Conservation (phyloP, 306 rosid genomes). For the Abrus pulchellus region DNA sequence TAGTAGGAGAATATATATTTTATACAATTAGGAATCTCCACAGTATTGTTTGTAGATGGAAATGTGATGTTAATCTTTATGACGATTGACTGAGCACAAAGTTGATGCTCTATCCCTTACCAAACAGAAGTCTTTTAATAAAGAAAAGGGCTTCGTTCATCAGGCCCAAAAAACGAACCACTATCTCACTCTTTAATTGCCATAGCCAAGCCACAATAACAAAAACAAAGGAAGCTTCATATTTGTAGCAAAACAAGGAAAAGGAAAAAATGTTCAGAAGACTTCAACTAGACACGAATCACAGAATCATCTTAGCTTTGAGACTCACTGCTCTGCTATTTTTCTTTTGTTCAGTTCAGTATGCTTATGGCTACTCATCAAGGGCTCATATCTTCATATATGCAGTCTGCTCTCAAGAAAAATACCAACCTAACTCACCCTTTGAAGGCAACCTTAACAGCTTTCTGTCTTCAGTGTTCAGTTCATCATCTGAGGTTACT, state of each 20-base stretch:
- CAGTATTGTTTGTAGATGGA: background rate
- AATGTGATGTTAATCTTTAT: conserved; percentile 7
- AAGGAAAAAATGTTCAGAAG: conserved; percentile 56
- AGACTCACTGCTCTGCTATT: conserved; percentile 55
- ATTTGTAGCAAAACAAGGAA: conserved; percentile 19
- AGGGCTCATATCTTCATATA: conserved; percentile 72
- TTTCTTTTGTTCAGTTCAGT: conserved; percentile 50
- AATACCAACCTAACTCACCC: conserved; percentile 74
- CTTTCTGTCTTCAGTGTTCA: conserved; percentile 65
- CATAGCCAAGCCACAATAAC: conserved; percentile 51
- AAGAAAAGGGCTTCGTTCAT: conserved; percentile 36
- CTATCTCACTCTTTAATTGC: conserved; percentile 47
- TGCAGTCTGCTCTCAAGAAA: conserved; percentile 88
- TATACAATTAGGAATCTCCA: conserved; percentile 8
- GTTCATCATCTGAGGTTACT: conserved; percentile 74
- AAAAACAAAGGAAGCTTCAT: conserved; percentile 41
- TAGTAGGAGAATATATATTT: background rate
- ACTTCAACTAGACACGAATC: conserved; percentile 60
- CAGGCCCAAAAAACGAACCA: conserved; percentile 46
- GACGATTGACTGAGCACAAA: conserved; percentile 37
- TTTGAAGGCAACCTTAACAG: conserved; percentile 74
- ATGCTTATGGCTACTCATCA: conserved; percentile 55
- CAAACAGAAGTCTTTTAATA: conserved; percentile 21
- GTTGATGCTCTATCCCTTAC: conserved; percentile 34
- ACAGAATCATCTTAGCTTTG: conserved; percentile 51